phyloP scores from a whole-genome alignment of 2,329 filamentous ascomycete species.

The Fusarium nelsonii region DNA sequence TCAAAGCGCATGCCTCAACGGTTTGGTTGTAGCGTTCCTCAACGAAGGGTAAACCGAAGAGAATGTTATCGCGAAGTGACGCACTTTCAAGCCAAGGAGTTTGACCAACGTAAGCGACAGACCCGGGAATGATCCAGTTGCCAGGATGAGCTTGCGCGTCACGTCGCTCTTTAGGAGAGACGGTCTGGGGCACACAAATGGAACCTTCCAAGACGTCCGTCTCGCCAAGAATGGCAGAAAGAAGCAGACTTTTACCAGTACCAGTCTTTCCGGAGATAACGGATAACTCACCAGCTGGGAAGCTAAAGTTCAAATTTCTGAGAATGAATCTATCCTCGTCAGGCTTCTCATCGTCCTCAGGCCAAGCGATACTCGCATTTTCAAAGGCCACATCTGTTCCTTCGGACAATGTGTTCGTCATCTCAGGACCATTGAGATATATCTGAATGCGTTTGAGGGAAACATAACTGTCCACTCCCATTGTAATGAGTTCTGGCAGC shows the following conservation, averaged over 20 bases:
- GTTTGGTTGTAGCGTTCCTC: constrained; percentile 77
- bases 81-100: constrained; percentile 90
- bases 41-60: constrained; percentile 80
- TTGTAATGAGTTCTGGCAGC: constrained; percentile 79
- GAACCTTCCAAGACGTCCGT: constrained; percentile 75
- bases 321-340: constrained; percentile 73
- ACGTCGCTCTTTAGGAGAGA: constrained; percentile 65
- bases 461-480: constrained; percentile 78
- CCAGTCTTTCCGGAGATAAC: constrained; percentile 83
- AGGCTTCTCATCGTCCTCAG: constrained; percentile 70
- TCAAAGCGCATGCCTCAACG: constrained; percentile 77
- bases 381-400: constrained; percentile 74
- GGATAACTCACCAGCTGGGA: constrained; percentile 76
- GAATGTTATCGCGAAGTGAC: constrained; percentile 80
- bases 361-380: constrained; percentile 79
- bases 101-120: constrained; percentile 81
- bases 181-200: constrained; percentile 67
- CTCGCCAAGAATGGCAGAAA: constrained; percentile 81
- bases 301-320: constrained; percentile 72
- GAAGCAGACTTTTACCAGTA: constrained; percentile 80
- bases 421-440: constrained; percentile 77
- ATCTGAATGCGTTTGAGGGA: constrained; percentile 78
- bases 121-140: constrained; percentile 77
- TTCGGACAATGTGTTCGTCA: constrained; percentile 64
- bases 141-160: constrained; percentile 71